Conservation (phyloP, 768 basidiomycete genomes). For the Tylopilus plumbeoviolaceoides region DNA sequence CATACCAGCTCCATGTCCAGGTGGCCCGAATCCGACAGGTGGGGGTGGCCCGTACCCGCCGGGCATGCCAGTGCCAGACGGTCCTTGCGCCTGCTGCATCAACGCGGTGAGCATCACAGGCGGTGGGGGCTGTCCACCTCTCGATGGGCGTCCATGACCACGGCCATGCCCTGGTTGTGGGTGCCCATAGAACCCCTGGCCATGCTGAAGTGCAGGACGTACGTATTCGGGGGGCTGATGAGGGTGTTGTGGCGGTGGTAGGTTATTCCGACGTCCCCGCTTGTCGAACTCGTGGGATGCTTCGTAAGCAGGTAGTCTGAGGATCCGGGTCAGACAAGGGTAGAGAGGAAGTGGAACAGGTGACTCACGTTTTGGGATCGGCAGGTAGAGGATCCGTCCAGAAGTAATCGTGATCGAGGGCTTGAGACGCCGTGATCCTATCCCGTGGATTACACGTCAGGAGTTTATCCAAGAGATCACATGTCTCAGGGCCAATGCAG, state of each 20-base stretch:
- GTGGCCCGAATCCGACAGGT: conserved; percentile 12
- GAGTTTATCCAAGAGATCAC: conserved; percentile 78
- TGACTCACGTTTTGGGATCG: conserved; percentile 70
- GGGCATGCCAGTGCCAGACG: conserved; percentile 7
- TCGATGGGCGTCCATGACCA: conserved; percentile 29
- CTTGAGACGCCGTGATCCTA: conserved; percentile 79
- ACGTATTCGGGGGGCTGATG: conserved; percentile 30
- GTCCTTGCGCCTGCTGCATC: conserved; percentile 24
- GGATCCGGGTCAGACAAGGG: neutral
- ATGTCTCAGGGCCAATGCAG: conserved; percentile 70
- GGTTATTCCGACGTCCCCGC: conserved; percentile 53
- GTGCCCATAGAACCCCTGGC: conserved; percentile 26
- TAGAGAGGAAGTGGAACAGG: neutral
- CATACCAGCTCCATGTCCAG: conserved; percentile 1
- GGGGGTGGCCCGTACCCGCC: conserved; percentile 15
- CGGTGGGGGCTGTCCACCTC: conserved; percentile 25
- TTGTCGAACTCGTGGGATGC: conserved; percentile 82
- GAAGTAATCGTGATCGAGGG: conserved; percentile 91
- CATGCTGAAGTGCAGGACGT: conserved; percentile 31
- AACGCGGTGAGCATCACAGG: conserved; percentile 28
- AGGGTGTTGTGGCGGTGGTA: conserved; percentile 22
- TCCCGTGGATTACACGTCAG: conserved; percentile 79
- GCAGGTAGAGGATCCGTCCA: conserved; percentile 88
- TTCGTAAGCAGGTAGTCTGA: conserved; percentile 71
- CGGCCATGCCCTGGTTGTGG: conserved; percentile 30